Conservation (phyloP, 2,329 filamentous ascomycete species). For the Ophiobolus disseminans region DNA sequence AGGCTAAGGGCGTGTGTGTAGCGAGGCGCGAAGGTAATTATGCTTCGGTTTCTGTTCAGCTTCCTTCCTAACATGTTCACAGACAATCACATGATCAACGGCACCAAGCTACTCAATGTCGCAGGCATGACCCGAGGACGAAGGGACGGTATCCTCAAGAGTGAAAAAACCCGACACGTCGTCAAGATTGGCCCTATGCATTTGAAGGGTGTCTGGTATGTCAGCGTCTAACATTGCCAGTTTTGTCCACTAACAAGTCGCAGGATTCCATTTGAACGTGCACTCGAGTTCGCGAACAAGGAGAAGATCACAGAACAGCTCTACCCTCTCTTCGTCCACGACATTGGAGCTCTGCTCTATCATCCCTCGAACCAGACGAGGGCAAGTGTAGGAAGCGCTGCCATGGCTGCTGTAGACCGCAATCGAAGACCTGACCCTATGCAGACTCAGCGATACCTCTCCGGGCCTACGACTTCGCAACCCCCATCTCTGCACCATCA, state of each 20-base stretch:
- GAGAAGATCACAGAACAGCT: constrained; percentile 97
- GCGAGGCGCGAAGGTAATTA: constrained; percentile 82
- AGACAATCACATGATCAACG: constrained; percentile 99
- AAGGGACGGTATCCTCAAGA: constrained; percentile 95
- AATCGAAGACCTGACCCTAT: constrained; percentile 55
- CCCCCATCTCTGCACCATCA: constrained; percentile 76
- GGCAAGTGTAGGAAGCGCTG: constrained; percentile 73
- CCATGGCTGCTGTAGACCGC: constrained; percentile 77
- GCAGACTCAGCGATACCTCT: constrained; percentile 61
- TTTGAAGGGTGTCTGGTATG: constrained; percentile 72
- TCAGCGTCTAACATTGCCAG: not conserved
- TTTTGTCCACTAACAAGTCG: constrained; percentile 11
- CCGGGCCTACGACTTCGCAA: constrained; percentile 64
- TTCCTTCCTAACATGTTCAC: constrained; percentile 1
- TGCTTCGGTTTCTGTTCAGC: constrained; percentile 23
- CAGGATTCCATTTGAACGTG: constrained; percentile 97
- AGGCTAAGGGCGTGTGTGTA: constrained; percentile 94
- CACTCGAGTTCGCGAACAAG: constrained; percentile 98
- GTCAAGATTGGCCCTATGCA: constrained; percentile 99
- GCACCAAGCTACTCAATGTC: constrained; percentile 94
- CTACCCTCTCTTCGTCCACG: constrained; percentile 96
- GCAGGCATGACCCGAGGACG: constrained; percentile 97
- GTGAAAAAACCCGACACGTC: constrained; percentile 94
- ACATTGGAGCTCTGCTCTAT: constrained; percentile 92
- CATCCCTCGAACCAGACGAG: constrained; percentile 87